Percentiles rank a stretch among this genome's conserved stretches.
phyloP scores from a whole-genome alignment of 305 asterid genomes.

The Solanum hybrid region DNA sequence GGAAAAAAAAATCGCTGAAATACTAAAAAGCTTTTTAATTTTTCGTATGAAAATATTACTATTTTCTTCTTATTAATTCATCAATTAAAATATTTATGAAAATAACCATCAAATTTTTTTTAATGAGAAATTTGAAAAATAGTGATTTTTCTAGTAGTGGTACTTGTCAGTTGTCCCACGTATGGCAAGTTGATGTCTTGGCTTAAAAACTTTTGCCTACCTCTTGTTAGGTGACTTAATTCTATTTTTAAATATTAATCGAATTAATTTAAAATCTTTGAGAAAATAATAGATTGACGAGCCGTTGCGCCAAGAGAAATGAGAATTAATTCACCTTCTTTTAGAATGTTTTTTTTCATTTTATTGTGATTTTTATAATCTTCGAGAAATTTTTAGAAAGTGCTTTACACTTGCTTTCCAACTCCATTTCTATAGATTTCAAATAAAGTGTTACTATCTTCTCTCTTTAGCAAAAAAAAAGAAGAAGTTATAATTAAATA shows the following conservation, averaged over 20 bases:
- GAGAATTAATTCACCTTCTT: neutral
- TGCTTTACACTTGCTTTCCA: neutral
- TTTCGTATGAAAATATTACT: too few relatives aligned
- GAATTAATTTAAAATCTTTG: neutral
- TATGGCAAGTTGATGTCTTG: neutral
- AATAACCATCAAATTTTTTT: too few relatives aligned
- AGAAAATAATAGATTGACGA: neutral
- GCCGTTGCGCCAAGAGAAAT: neutral
- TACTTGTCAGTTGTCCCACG: neutral
- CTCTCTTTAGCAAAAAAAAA: neutral
- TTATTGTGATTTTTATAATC: neutral
- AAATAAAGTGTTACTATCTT: neutral
- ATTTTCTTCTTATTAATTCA: neutral
- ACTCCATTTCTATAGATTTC: neutral
- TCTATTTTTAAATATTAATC: neutral
- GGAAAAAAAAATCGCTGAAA: neutral
- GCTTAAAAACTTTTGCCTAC: neutral
- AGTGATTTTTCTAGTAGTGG: neutral
- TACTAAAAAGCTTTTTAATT: too few relatives aligned
- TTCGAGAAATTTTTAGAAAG: neutral
- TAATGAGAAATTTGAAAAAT: neutral
- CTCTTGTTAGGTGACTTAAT: neutral
- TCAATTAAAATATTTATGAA: too few relatives aligned
- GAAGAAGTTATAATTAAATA: too few relatives aligned
- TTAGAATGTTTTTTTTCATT: neutral